These are phyloP conservation scores for Syzygium malaccense DNA, from an alignment of 441 rosid species.

Conservation along the genomic window DNA sequence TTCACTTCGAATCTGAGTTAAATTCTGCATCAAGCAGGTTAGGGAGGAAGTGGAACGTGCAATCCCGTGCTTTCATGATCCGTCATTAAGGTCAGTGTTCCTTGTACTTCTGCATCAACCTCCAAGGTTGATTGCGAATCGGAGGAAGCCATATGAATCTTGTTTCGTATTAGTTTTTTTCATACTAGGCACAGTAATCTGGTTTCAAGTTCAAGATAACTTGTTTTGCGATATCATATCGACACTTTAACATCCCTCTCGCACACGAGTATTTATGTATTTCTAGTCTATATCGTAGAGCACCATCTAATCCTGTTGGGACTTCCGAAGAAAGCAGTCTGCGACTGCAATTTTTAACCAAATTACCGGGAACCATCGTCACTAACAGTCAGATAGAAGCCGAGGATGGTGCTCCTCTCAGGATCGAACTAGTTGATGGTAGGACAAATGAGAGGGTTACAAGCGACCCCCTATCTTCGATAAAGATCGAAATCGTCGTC, in stretches of 20 bases:
- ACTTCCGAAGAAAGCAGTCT: constrained; percentile 24
- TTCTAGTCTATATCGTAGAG: constrained; percentile 12
- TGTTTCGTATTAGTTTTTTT: background rate
- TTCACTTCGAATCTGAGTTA: background rate
- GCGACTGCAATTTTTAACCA: constrained; percentile 33
- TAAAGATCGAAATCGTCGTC: constrained; percentile 48
- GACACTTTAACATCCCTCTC: background rate
- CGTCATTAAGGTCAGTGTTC: background rate
- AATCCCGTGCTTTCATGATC: background rate
- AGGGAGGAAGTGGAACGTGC: background rate
- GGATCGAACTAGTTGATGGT: constrained; percentile 40
- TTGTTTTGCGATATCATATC: background rate
- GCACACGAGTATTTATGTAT: background rate
- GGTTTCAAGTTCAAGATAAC: background rate
- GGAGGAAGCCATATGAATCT: background rate
- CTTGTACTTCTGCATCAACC: background rate
- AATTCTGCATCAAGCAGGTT: background rate
- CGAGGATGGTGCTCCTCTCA: constrained; percentile 26
- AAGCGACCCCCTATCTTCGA: constrained; percentile 39
- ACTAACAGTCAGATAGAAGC: constrained; percentile 41
- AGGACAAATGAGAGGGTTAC: constrained; percentile 17
- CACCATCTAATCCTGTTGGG: constrained; percentile 12
- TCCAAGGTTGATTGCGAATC: background rate
- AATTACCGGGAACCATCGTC: constrained; percentile 32
- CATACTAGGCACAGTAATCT: background rate